Conservation (phyloP, 257 asterid genomes). For the Capsicum pubescens region DNA sequence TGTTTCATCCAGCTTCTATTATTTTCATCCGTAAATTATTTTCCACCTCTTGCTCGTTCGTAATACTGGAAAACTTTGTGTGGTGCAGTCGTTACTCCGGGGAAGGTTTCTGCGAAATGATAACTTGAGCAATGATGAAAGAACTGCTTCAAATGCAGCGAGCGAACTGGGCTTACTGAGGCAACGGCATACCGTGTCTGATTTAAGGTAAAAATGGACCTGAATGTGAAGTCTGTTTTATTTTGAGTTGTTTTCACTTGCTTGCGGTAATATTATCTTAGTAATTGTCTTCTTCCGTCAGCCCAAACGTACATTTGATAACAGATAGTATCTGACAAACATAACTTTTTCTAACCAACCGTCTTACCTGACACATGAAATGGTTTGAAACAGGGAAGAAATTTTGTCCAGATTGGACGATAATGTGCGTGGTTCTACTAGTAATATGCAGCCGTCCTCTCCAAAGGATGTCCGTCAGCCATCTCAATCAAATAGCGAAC, state of each 20-base stretch:
- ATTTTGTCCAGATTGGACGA: constrained; percentile 70
- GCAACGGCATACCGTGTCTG: constrained; percentile 77
- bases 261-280: background rate
- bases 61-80: constrained; percentile 4
- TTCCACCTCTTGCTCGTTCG: background rate
- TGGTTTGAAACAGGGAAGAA: constrained; percentile 66
- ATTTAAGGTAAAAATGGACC: constrained; percentile 64
- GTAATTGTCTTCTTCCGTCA: background rate
- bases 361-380: background rate
- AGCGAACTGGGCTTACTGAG: constrained; percentile 76
- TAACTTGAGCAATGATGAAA: constrained; percentile 51
- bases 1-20: constrained; percentile 18
- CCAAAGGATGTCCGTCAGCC: constrained; percentile 33
- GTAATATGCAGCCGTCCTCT: constrained; percentile 40
- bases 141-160: constrained; percentile 62
- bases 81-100: constrained; percentile 72
- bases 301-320: background rate
- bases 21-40: background rate
- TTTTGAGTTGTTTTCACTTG: constrained; percentile 10
- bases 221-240: background rate
- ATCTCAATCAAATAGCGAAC: constrained; percentile 33
- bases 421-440: constrained; percentile 42
- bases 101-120: constrained; percentile 80
- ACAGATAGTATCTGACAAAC: background rate
- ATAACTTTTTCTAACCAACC: background rate